Evolutionary conservation across 768 basidiomycete genomes (phyloP), one percentile per base, ranked within the genome.

Genomic region (Lactarius trivialis): DNA sequence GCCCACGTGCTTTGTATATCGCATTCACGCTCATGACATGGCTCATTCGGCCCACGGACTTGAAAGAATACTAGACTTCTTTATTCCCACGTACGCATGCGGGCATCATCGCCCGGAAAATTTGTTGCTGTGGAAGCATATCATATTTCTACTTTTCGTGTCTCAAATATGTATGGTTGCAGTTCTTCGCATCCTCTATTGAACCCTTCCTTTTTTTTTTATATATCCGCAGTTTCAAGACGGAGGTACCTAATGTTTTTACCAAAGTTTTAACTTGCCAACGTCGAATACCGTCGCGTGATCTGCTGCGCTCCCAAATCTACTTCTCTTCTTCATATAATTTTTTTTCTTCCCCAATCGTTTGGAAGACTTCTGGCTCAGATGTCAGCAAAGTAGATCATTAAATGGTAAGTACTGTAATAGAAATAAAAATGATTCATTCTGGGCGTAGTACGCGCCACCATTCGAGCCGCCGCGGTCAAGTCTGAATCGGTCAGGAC

Each of bases 21-120:
- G 19, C 49, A 59, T 54, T 39, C 37, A 41, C 60, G 55, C 32
- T 41, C 59, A 26, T 60, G 21, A 15, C 28, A 45, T 60, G 30
- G 30, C 30, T 37, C 28, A 63, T 48, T 28, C 41, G 12, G 8
- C 36, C 43, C 57, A 59, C 61, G 61, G 56, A 62, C 41, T 34
- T 24, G 45, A 12, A 48, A 24, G 24, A 48, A 24, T 48, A 21
- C 7, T 12, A 21, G 24, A 58, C 28, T 54, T 49, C n/a, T 48
- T 37, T 48, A 11, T 63, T 48, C 26, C 11, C 30, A 36, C 36
- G 36, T 4, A 34, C 34, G 32, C 57, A 37, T 14, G 45, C 34
- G 30, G 39, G 39, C 39, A 30, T 45, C 33, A 14, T 45, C 14
- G 28, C 51, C 41, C 15, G 51, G 41, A 34, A 53, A 60, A 34